These are phyloP conservation scores for Elaphomyces granulatus DNA, from an alignment of 495 filamentous ascomycete species.

Conservation along the genomic window DNA sequence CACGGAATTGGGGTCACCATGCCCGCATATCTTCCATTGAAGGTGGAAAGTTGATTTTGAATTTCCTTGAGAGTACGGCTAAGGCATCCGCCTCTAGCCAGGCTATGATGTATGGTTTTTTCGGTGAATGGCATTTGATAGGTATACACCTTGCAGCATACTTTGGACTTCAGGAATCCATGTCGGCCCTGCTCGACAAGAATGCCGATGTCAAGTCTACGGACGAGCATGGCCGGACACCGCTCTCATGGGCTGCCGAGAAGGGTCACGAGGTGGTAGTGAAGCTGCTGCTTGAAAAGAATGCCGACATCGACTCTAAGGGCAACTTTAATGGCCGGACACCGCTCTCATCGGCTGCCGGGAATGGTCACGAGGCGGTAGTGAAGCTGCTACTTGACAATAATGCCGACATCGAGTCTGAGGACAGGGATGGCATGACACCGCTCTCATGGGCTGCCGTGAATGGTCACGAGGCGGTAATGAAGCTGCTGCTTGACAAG, in stretches of 20 bases:
- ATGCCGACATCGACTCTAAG: slow-evolving; percentile 2
- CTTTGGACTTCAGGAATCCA: slow-evolving; percentile 7
- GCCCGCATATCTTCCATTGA: slow-evolving; percentile 6
- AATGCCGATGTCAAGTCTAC: slow-evolving; percentile 5
- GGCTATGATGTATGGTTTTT: no score
- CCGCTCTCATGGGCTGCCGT: background rate
- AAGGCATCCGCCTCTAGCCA: slow-evolving; percentile 9
- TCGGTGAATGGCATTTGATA: no score
- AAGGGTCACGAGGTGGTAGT: slow-evolving; percentile 9
- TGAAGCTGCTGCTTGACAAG: slow-evolving; percentile 12
- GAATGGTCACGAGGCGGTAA: slow-evolving; percentile 9
- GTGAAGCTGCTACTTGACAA: slow-evolving; percentile 13
- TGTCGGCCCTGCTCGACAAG: slow-evolving; percentile 5
- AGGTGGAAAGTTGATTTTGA: slow-evolving; percentile 1
- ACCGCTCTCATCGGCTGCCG: slow-evolving; percentile 15
- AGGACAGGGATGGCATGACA: slow-evolving; percentile 6
- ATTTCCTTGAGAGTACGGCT: slow-evolving; percentile 5
- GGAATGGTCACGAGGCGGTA: slow-evolving; percentile 11
- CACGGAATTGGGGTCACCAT: slow-evolving; percentile 28
- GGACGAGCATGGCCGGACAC: slow-evolving; percentile 2
- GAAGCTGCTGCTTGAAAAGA: slow-evolving; percentile 9
- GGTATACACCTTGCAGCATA: slow-evolving; percentile 5
- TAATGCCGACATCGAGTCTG: slow-evolving; percentile 12
- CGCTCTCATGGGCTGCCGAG: slow-evolving; percentile 7
- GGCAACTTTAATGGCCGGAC: slow-evolving; percentile 2